These are phyloP conservation scores for Rutstroemia sp. DNA, from an alignment of 2,329 filamentous ascomycete species.

Conservation along the genomic window DNA sequence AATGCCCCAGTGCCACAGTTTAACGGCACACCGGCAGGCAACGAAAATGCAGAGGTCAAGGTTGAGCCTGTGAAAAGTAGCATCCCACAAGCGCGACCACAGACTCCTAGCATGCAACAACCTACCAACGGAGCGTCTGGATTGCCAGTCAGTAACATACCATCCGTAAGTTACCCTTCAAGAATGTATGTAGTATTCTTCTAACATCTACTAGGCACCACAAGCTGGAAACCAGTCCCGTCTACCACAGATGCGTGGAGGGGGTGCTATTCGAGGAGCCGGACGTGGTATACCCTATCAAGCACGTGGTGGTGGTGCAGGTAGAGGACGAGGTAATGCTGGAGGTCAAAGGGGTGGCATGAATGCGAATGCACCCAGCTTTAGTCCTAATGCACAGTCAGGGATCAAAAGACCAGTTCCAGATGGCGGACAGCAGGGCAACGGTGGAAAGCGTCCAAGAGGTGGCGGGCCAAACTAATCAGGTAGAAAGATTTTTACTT, in stretches of 20 bases:
- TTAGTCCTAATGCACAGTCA: constrained; percentile 22
- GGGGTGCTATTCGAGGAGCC: constrained; percentile 12
- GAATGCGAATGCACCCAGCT: constrained; percentile 27
- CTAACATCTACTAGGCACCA: constrained; percentile 16
- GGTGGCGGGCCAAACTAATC: constrained; percentile 29
- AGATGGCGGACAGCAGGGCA: constrained; percentile 27
- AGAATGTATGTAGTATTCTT: neutral
- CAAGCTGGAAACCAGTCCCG: constrained; percentile 16
- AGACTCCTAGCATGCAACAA: constrained; percentile 10
- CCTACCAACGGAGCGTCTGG: constrained; percentile 16
- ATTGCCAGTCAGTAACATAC: constrained; percentile 21
- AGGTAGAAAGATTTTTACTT: constrained; percentile 9
- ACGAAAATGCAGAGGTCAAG: constrained; percentile 16
- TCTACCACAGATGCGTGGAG: constrained; percentile 27
- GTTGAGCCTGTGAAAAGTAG: constrained; percentile 12
- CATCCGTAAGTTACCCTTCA: constrained; percentile 19
- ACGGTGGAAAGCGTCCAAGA: constrained; percentile 39
- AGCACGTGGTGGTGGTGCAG: constrained; percentile 16
- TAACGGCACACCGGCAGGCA: constrained; percentile 16
- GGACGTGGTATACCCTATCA: constrained; percentile 13
- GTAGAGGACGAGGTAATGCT: constrained; percentile 25
- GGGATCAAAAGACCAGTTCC: constrained; percentile 28
- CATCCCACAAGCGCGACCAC: constrained; percentile 7
- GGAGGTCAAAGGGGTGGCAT: constrained; percentile 23
- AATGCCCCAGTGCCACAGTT: constrained; percentile 8